Conservation (phyloP, 73 alveolate species). For the Durusdinium trenchii region DNA sequence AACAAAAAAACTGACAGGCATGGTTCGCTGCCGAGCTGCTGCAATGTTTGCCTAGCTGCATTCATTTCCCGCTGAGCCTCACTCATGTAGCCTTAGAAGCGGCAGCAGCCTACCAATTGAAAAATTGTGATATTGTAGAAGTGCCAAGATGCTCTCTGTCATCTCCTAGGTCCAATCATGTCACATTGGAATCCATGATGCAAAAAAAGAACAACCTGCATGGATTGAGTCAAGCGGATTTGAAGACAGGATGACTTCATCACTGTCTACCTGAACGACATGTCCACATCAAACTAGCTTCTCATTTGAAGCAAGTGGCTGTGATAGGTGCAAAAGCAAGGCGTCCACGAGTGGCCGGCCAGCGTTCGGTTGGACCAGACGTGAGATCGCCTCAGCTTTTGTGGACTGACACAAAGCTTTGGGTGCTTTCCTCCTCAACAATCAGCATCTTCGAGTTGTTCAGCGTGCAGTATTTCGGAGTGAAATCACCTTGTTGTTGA, state of each 20-base stretch:
- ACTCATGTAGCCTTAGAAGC: conserved; percentile 66
- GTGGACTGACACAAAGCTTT: neutral
- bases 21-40: conserved; percentile 4
- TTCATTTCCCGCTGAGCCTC: conserved; percentile 92
- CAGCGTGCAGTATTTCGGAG: too few species aligned
- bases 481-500: too few species aligned
- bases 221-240: too few species aligned
- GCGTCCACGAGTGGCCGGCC: conserved; percentile 83
- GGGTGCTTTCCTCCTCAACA: too few species aligned
- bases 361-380: conserved; percentile 32
- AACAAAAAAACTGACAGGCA: too few species aligned
- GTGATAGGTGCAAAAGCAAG: conserved; percentile 95
- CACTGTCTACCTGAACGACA: too few species aligned
- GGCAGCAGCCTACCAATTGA: too few species aligned
- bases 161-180: conserved; percentile 14
- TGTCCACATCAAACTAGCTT: too few species aligned
- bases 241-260: too few species aligned
- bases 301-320: neutral
- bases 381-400: conserved; percentile 41
- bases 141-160: conserved; percentile 52
- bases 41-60: conserved; percentile 68
- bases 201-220: neutral
- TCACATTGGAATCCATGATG: neutral
- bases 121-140: neutral
- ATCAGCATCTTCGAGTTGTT: too few species aligned